Conservation (phyloP, 2,329 filamentous ascomycete genomes). For the Trichoderma semiorbis region DNA sequence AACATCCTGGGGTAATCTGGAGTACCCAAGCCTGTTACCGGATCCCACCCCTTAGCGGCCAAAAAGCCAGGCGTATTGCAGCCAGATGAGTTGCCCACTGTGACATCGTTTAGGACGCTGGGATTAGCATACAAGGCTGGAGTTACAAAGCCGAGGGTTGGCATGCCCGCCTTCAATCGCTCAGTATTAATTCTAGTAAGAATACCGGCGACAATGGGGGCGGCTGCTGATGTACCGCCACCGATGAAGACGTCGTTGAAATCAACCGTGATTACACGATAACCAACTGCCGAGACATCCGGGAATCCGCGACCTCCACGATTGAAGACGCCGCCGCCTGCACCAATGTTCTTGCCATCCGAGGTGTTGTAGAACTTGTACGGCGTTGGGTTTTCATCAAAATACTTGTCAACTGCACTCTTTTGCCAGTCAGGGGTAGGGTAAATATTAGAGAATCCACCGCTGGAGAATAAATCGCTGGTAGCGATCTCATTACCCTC, state of each 20-base stretch:
- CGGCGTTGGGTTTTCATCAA: constrained; percentile 27
- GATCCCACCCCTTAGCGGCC: background rate
- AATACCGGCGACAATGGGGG: constrained; percentile 31
- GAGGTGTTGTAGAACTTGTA: background rate
- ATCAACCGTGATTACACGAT: constrained; percentile 40
- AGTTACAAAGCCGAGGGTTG: constrained; percentile 3
- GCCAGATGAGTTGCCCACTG: background rate
- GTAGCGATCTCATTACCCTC: background rate
- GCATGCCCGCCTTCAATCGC: constrained; percentile 24
- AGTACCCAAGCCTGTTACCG: background rate
- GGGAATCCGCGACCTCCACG: constrained; percentile 41
- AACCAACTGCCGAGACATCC: constrained; percentile 42
- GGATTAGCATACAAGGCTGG: background rate
- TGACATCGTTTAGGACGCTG: background rate
- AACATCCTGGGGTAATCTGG: background rate
- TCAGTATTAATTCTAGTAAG: constrained; percentile 28
- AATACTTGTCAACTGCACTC: constrained; percentile 38
- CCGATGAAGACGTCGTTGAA: constrained; percentile 41
- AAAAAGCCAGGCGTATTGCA: background rate
- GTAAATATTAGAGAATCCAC: constrained; percentile 47
- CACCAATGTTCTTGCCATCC: constrained; percentile 36
- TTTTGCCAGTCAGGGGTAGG: constrained; percentile 44
- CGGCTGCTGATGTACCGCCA: constrained; percentile 45
- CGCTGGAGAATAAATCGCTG: background rate
- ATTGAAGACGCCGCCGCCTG: constrained; percentile 41